A percentile compares a stretch with the other conserved stretches of the same genome.
phyloP scores from a whole-genome alignment of 2,329 filamentous ascomycete species.

The Fusarium sp. region DNA sequence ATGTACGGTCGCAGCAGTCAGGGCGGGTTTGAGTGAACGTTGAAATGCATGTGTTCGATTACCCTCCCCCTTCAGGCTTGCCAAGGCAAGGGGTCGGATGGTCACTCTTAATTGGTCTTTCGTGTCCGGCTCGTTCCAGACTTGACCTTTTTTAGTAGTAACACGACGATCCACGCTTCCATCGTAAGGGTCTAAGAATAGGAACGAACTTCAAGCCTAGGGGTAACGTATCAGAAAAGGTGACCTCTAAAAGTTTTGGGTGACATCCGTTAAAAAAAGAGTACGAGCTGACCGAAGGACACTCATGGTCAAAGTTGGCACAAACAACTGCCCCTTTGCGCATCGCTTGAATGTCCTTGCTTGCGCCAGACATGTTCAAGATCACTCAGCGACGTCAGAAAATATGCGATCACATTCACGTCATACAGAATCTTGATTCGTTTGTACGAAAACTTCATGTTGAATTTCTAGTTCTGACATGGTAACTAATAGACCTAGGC shows the following conservation, averaged over 20 bases:
- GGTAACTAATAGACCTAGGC: not conserved
- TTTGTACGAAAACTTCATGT: not conserved
- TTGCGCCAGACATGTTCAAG: not conserved
- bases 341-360: too few species aligned
- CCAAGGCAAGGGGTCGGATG: slow-evolving; percentile 33
- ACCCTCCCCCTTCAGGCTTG: slow-evolving; percentile 6
- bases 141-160: slow-evolving; percentile 16
- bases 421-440: not conserved
- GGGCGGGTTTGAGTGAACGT: slow-evolving; percentile 24
- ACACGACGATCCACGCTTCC: slow-evolving; percentile 26
- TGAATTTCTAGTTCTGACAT: not conserved
- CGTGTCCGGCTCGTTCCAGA: slow-evolving; percentile 14
- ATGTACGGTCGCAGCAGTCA: slow-evolving; percentile 11
- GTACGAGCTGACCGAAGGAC: not conserved
- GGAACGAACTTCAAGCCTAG: slow-evolving; percentile 3
- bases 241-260: not conserved
- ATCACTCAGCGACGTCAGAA: not conserved
- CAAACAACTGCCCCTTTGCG: not conserved
- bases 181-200: slow-evolving; percentile 27
- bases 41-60: slow-evolving; percentile 39
- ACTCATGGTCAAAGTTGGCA: not conserved
- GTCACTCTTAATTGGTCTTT: slow-evolving; percentile 38
- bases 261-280: not conserved
- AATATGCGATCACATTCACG: not conserved
- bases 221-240: not conserved